Conservation (phyloP, 495 filamentous ascomycete genomes). For the Lasiosphaeria miniovina region DNA sequence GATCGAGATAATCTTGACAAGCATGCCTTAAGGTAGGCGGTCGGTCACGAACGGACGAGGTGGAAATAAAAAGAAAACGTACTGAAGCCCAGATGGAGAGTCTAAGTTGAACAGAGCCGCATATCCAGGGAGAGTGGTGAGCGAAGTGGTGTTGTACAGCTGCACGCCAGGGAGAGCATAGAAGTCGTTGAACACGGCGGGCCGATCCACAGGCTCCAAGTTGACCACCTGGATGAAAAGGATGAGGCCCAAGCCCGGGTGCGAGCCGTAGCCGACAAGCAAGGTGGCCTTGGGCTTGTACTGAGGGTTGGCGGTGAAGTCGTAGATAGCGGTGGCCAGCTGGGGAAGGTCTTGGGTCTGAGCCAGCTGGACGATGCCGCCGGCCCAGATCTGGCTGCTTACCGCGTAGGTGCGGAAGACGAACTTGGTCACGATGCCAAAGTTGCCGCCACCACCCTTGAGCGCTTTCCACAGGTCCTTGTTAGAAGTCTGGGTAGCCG, state of each 20-base stretch:
- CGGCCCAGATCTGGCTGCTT: neutral
- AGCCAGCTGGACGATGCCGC: neutral
- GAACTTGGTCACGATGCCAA: constrained; percentile 33
- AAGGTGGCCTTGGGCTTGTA: neutral
- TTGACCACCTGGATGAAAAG: constrained; percentile 2
- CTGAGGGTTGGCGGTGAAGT: constrained; percentile 1
- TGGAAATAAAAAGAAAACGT: no score
- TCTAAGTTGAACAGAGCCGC: no score
- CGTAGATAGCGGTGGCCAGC: neutral
- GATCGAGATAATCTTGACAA: no score
- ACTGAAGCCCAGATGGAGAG: no score
- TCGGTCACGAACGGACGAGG: no score
- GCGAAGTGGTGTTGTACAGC: neutral
- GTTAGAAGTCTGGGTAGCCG: constrained; percentile 30
- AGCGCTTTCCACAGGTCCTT: constrained; percentile 53
- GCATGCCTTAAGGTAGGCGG: no score
- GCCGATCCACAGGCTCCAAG: neutral
- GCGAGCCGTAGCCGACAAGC: neutral
- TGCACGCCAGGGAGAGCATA: neutral
- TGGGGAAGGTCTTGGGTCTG: no score
- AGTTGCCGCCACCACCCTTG: constrained; percentile 49
- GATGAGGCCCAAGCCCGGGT: neutral
- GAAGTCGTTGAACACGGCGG: constrained; percentile 1
- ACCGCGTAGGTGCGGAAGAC: neutral
- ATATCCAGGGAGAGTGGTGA: neutral